Base-by-base conservation (phyloP, 2,329 filamentous ascomycete genomes). In the Nectriaceae sp. region DNA sequence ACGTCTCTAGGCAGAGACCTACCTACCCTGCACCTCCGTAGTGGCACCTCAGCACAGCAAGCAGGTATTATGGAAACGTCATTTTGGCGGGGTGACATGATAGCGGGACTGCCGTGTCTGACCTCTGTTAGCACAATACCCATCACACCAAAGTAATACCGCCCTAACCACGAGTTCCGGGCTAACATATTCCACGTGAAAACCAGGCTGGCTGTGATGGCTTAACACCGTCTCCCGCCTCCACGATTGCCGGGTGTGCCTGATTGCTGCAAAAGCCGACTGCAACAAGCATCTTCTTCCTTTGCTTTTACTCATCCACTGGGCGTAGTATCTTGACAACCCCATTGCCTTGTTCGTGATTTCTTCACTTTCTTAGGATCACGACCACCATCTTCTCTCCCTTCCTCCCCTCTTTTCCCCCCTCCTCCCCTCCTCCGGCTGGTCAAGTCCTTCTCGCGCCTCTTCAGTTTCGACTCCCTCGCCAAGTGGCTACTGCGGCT, bases 41-140 rank as follows among this genome's bases (percentile, higher is more conserved):
- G 26, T 15, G 26, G 15, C 15, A 15, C 26, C 26, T 21, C 40
- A 42, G 46, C 15, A 18, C 18, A 33, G 39, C 8, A 31, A 50
- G 46, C 50, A 45, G 29, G 22, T 39, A 57, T 48, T 48, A 50
- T 26, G 35, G 53, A 48, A 63, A 63, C 61, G 61, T 63, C 61
- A 63, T 63, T n/a, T n/a, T 64, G 61, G 61, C 58, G 61, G 61
- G 61, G 61, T 60, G 61, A 61, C 52, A 49, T 47, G 53, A 55
- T 55, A 50, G 53, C 53, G 53, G 47, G 40, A 31, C n/a, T n/a
- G n/a, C n/a, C n/a, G n/a, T n/a, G n/a, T n/a, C n/a, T n/a, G n/a
- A n/a, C n/a, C n/a, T n/a, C n/a, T n/a, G n/a, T n/a, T n/a, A n/a
- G n/a, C n/a, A n/a, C n/a, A n/a, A n/a, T n/a, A n/a, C n/a, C n/a